Conservation (phyloP, 805 yeast species). For the Danielozyma ontarioensis region DNA sequence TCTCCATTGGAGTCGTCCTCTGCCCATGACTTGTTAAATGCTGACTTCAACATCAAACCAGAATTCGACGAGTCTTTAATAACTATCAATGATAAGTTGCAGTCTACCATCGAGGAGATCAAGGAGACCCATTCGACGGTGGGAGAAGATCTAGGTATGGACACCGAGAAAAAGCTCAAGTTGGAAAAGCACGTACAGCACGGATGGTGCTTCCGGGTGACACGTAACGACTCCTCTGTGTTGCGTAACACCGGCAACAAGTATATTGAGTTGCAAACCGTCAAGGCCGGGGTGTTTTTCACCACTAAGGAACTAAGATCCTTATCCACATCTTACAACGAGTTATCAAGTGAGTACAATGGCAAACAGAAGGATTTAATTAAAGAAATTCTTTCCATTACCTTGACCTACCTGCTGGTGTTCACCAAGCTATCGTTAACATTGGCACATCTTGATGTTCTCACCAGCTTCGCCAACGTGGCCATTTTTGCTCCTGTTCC, state of each 20-base stretch:
- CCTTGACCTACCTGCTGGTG: constrained; percentile 76
- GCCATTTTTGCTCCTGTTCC: constrained; percentile 74
- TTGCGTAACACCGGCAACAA: constrained; percentile 54
- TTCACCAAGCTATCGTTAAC: constrained; percentile 61
- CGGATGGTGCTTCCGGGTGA: constrained; percentile 93
- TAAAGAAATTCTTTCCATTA: constrained; percentile 73
- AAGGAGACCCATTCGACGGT: constrained; percentile 55
- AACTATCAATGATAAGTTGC: constrained; percentile 54
- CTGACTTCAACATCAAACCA: constrained; percentile 81
- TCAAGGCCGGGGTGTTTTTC: constrained; percentile 92
- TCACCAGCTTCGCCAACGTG: constrained; percentile 80
- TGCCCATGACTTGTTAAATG: constrained; percentile 30
- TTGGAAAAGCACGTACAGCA: constrained; percentile 81
- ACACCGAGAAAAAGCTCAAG: constrained; percentile 82
- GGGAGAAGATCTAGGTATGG: constrained; percentile 74
- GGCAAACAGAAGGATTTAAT: constrained; percentile 74
- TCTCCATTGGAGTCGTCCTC: constrained; percentile 63
- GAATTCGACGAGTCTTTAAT: constrained; percentile 81
- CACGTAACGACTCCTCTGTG: constrained; percentile 82
- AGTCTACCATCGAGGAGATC: constrained; percentile 49
- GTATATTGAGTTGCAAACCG: constrained; percentile 80
- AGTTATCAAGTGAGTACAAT: constrained; percentile 63
- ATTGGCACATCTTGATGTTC: constrained; percentile 76
- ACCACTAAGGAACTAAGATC: constrained; percentile 63
- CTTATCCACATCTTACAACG: constrained; percentile 54